A percentile compares a stretch with the other conserved stretches of the same genome.
Evolutionary conservation across 2,329 filamentous ascomycete genomes (phyloP).

Genomic region (Fusarium domesticum): DNA sequence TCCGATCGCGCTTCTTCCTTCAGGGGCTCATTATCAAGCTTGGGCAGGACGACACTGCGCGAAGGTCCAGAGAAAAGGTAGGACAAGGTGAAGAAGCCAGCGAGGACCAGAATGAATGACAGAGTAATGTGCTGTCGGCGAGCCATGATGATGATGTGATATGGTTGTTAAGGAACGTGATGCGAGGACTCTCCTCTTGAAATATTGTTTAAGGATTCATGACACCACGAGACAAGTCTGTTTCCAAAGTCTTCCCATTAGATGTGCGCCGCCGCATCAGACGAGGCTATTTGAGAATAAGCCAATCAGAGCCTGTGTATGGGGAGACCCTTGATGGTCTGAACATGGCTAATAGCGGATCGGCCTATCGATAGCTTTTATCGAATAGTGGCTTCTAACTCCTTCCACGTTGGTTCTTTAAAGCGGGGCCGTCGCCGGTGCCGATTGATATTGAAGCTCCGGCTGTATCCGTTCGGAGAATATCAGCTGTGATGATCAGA

Average conservation of each 20-base stretch:
- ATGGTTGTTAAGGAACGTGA: constrained; percentile 19
- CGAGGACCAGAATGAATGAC: constrained; percentile 52
- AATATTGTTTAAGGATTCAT: constrained; percentile 20
- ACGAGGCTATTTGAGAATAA: constrained; percentile 18
- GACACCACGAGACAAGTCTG: constrained; percentile 17
- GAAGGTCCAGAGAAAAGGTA: constrained; percentile 54
- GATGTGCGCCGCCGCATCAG: constrained; percentile 16
- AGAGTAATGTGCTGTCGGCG: constrained; percentile 52
- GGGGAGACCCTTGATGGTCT: constrained; percentile 14
- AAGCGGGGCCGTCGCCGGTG: constrained; percentile 21
- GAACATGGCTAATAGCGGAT: constrained; percentile 8
- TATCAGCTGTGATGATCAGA: too few relatives aligned
- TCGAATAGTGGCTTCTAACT: constrained; percentile 17
- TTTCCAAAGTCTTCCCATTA: constrained; percentile 8
- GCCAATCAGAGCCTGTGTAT: constrained; percentile 13
- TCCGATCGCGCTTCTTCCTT: constrained; percentile 27
- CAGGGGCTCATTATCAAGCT: constrained; percentile 26
- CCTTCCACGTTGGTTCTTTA: background rate
- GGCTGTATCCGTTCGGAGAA: constrained; percentile 1
- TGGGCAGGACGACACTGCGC: constrained; percentile 10
- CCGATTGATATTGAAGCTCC: constrained; percentile 10
- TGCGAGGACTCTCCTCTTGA: constrained; percentile 23
- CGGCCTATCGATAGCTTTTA: constrained; percentile 6
- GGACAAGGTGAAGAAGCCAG: constrained; percentile 55
- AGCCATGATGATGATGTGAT: constrained; percentile 47